A percentile compares a stretch with the other conserved stretches of the same genome.
phyloP scores from a whole-genome alignment of 225 moss, liverwort and hornwort species.

The Straminergon stramineum region DNA sequence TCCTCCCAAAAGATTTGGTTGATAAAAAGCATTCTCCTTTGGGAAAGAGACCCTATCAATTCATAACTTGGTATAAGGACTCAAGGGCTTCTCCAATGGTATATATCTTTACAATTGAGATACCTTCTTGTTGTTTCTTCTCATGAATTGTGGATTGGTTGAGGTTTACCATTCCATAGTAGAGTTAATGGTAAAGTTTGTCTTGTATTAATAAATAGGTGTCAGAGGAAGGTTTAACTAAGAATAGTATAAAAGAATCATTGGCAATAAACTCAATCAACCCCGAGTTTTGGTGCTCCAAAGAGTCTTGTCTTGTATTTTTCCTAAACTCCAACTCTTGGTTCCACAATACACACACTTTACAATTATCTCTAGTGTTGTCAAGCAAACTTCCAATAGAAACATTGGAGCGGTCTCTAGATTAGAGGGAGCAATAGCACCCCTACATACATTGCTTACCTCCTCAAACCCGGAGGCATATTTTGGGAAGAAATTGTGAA shows the following conservation, averaged over 20 bases:
- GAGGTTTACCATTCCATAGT: not conserved
- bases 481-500: no score
- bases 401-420: fast-evolving
- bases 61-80: not conserved
- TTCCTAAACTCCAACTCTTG: no score
- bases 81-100: not conserved
- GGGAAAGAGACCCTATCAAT: not conserved
- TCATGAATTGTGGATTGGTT: not conserved
- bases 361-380: not conserved
- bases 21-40: fast-evolving
- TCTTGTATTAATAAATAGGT: no score
- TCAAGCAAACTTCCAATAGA: fast-evolving
- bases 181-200: no score
- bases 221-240: no score
- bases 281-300: no score
- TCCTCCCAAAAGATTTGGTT: not conserved
- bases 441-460: no score
- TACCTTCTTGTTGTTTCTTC: not conserved
- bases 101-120: not conserved
- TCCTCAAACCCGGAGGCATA: no score
- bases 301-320: no score
- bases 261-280: no score
- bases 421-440: not conserved
- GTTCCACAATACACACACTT: no score
- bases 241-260: no score